Conservation (phyloP, 2,329 filamentous ascomycete genomes). For the Chrysoporthe cubensis region DNA sequence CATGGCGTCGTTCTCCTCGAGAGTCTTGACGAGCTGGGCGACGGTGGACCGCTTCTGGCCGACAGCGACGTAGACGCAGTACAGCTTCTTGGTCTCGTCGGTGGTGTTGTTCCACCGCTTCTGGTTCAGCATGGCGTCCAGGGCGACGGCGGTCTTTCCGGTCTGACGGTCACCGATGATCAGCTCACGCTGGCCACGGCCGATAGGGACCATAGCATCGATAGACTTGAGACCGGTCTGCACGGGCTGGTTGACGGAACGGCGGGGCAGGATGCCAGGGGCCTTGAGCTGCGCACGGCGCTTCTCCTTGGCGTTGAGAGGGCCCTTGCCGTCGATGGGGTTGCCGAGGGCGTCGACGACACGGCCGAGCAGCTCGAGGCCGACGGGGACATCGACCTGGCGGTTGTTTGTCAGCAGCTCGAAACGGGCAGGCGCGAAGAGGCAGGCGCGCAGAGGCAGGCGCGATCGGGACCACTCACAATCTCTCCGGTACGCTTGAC, state of each 20-base stretch:
- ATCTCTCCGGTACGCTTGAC: conserved; percentile 99
- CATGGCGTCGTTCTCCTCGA: conserved; percentile 99
- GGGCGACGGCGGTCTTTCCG: conserved; percentile 97
- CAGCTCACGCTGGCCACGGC: conserved; percentile 99
- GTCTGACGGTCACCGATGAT: conserved; percentile 99
- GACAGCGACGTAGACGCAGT: conserved; percentile 98
- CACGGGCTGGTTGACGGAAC: conserved; percentile 96
- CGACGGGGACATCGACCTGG: conserved; percentile 95
- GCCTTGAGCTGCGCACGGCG: conserved; percentile 99
- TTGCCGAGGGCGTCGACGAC: conserved; percentile 98
- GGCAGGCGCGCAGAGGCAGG: no score
- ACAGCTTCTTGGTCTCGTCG: conserved; percentile 98
- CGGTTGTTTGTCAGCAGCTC: conserved; percentile 36
- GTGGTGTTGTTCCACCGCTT: conserved; percentile 89
- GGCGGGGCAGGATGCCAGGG: conserved; percentile 95
- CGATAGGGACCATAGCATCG: conserved; percentile 99
- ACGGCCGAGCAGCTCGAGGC: conserved; percentile 90
- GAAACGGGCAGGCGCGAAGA: background rate
- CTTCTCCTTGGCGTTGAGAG: conserved; percentile 87
- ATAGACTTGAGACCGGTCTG: conserved; percentile 99
- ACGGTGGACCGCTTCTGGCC: conserved; percentile 99
- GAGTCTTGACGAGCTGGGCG: conserved; percentile 98
- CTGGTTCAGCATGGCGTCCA: conserved; percentile 99
- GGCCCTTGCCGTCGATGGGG: conserved; percentile 99
- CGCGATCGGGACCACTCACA: conserved; percentile 61